Evolutionary conservation across 2,329 filamentous ascomycete species (phyloP), one percentile per base, ranked within the genome.

Genomic region (Chaetomiaceae sp.): DNA sequence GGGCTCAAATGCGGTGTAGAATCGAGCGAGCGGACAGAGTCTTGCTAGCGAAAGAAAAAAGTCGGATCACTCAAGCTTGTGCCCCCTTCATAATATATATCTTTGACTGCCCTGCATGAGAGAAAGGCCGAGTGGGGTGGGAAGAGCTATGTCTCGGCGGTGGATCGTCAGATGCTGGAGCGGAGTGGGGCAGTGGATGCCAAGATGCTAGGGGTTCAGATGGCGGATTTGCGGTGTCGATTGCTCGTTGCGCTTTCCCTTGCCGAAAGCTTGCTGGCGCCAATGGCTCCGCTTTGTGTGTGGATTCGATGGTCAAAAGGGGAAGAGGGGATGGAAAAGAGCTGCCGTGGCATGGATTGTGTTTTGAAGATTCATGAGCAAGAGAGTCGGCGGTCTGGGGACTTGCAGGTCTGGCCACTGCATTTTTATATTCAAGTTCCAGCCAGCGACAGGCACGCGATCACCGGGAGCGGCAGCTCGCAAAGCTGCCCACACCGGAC

Each of bases 201-300:
- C 53, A 54, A 58, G 55, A 23, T 36, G 37, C 57, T 31, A 22
- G 57, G n/a, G 57, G 44, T 48, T 27, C 20, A 45, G 52, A 36
- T 51, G 33, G 47, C 51, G 53, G 55, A 53, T 56, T 58, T 59
- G 55, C 55, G 58, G 58, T 59, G 58, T 58, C 55, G 57, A 59
- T 45, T 47, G 27, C 25, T 43, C n/a, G 31, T 46, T 38, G 22
- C 14, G 20, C 22, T 11, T 33, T 19, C 49, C 33, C 43, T 53
- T 33, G 39, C 45, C 44, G 36, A 45, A 42, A 40, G 31, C 34
- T 39, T 51, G 46, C 48, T 53, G 38, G 48, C 40, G 31, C 48
- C 40, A 46, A 58, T 51, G 51, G 36, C 49, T 47, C 46, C 53
- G 49, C 40, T 47, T 52, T 40, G 29, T n/a, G 45, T 39, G 34